Base-by-base conservation (phyloP, 345 rosid species). In the Salix arbutifolia region DNA sequence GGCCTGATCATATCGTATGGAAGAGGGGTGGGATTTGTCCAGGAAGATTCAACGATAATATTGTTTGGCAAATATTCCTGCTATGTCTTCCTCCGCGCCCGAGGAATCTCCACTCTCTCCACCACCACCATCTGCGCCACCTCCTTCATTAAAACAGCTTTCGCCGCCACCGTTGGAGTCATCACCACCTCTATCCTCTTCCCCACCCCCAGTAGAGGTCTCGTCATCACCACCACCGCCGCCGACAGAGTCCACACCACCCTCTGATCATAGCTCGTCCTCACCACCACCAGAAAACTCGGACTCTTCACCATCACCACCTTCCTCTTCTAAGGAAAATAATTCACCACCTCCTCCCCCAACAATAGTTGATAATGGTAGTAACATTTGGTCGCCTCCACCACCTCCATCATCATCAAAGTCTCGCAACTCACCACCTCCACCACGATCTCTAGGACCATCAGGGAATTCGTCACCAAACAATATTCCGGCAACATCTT, bases 391-490 rank as follows among this genome's bases (percentile, higher is more conserved):
- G 26, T 53, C 73, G 56, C 69, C 77, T 8, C 77, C 82, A 1
- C 87, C 84, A 3, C 84, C 89, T 17, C 79, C 87, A 35, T 77
- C 86, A 1, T 83, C 84, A 1, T 56, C 73, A 44, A 76, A 78
- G 40, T 68, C 84, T 21, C 61, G 67, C 5, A 58, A n/a, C 52
- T 72, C 84, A 25, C 82, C 84, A 6, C 69, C 88, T 10, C 83
- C 87, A 4, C 84, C 77, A 16, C 46, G 37, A 71, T 50, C 84
- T 14, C 33, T 84, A 42, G 33, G 71, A 10, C 74, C 78, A 33
- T 44, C 81, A 48, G 50, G 48, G 25, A 42, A 6, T 64, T 60
- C 65, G 44, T 46, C 79, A 8, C 33, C 87, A 6, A 77, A 50
- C 35, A 50, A 37, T 10, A 16, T 13, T 26, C 5, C 62, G 8